These are phyloP conservation scores for Colletotrichum spinosum DNA, from an alignment of 2,329 filamentous ascomycete genomes.

Conservation along the genomic window DNA sequence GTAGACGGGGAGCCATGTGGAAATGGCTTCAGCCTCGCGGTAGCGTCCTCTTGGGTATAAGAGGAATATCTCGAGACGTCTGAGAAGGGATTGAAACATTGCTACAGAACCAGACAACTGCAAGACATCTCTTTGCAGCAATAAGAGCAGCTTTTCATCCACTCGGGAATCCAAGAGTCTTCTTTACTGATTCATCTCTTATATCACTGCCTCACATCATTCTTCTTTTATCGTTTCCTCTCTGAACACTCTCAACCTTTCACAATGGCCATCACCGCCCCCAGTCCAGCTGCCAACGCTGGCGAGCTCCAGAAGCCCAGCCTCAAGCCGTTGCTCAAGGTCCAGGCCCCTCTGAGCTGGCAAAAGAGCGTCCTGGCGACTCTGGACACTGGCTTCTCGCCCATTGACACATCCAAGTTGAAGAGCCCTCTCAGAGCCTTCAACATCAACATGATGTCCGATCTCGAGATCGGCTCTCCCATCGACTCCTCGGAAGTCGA, in stretches of 20 bases:
- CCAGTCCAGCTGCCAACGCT: not conserved
- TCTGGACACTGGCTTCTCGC: slow-evolving; percentile 27
- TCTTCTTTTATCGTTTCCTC: not conserved
- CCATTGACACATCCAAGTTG: slow-evolving; percentile 19
- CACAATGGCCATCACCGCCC: slow-evolving; percentile 27
- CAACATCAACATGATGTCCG: slow-evolving; percentile 19
- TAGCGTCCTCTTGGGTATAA: slow-evolving; percentile 14
- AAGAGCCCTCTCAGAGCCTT: slow-evolving; percentile 29
- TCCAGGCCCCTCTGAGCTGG: slow-evolving; percentile 17
- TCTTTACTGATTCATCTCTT: not conserved
- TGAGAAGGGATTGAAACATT: not conserved
- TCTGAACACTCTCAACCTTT: not conserved
- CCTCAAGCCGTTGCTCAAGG: slow-evolving; percentile 21
- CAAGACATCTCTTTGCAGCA: not conserved
- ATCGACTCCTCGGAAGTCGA: slow-evolving; percentile 30
- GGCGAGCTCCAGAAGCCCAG: slow-evolving; percentile 7
- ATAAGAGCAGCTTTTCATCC: not conserved
- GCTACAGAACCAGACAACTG: not conserved
- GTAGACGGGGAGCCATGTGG: not conserved
- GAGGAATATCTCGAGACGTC: slow-evolving; percentile 22
- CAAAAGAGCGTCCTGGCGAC: slow-evolving; percentile 18
- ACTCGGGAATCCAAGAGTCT: too few species aligned
- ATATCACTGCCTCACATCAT: not conserved
- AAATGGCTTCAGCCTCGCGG: not conserved
- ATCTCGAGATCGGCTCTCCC: slow-evolving; percentile 33